Conservation (phyloP, 2,329 filamentous ascomycete species). For the Shiraia sp. region DNA sequence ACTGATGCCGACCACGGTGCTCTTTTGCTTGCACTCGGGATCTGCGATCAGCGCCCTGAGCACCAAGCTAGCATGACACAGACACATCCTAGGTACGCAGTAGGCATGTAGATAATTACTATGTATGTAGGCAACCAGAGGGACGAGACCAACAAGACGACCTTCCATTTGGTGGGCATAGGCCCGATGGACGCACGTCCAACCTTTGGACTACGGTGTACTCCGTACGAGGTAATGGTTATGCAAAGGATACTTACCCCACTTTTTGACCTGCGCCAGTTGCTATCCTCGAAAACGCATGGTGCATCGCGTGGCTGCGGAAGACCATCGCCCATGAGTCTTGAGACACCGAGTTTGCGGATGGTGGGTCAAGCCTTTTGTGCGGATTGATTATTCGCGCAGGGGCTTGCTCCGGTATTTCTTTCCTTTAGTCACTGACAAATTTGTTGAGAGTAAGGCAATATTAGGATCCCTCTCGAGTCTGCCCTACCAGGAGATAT, state of each 20-base stretch:
- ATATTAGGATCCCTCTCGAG: too few species aligned
- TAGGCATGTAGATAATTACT: constrained; percentile 4
- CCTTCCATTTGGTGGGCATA: constrained; percentile 12
- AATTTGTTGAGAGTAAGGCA: too few species aligned
- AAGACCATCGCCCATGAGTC: constrained; percentile 15
- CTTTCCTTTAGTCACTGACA: too few species aligned
- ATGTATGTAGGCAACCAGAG: background rate
- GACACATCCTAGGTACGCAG: too few species aligned
- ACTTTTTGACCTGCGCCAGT: constrained; percentile 8
- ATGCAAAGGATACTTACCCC: too few species aligned
- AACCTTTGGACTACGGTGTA: too few species aligned
- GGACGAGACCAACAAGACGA: background rate
- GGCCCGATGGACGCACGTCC: constrained; percentile 22
- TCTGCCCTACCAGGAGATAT: too few species aligned
- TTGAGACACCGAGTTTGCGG: constrained; percentile 31
- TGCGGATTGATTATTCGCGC: background rate
- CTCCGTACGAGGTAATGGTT: too few species aligned
- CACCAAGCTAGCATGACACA: too few species aligned
- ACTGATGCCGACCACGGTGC: too few species aligned
- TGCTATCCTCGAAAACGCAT: constrained; percentile 21
- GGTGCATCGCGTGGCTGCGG: constrained; percentile 44
- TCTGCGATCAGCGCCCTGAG: too few species aligned
- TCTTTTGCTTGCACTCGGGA: too few species aligned
- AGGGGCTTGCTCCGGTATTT: background rate
- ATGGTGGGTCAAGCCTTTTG: constrained; percentile 4